These are phyloP conservation scores for Fimicolochytrium jonesii DNA, from an alignment of 192 early-diverging fungal genomes.

Conservation along the genomic window DNA sequence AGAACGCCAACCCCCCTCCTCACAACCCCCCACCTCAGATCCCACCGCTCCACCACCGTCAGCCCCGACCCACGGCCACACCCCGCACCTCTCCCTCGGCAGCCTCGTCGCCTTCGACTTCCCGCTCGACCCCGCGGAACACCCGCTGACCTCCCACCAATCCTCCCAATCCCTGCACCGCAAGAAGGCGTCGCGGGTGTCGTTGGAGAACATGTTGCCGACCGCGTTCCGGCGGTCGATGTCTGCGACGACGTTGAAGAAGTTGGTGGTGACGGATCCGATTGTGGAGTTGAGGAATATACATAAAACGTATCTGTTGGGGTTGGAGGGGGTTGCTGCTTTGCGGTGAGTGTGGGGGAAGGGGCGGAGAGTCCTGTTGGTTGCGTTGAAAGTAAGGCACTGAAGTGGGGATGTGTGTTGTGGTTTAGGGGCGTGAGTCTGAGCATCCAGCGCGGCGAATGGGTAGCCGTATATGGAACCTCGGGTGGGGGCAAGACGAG, in stretches of 20 bases:
- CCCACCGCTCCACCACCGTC: too few species aligned
- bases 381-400: too few species aligned
- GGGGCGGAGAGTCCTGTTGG: too few species aligned
- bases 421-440: constrained; percentile 21
- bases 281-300: constrained; percentile 29
- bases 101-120: too few species aligned
- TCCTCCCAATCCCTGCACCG: too few species aligned
- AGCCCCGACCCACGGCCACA: too few species aligned
- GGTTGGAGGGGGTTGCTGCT: constrained; percentile 31
- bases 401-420: too few species aligned
- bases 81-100: too few species aligned
- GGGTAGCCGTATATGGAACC: constrained; percentile 33
- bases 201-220: background rate
- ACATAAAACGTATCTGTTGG: constrained; percentile 36
- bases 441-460: constrained; percentile 27
- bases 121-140: too few species aligned
- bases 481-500: constrained; percentile 31
- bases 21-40: too few species aligned
- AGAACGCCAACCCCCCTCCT: too few species aligned
- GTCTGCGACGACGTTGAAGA: background rate
- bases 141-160: too few species aligned
- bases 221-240: background rate
- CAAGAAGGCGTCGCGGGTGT: background rate
- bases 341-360: constrained; percentile 23
- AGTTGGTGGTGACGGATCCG: constrained; percentile 8